A percentile compares a stretch with the other conserved stretches of the same genome.
Conservation (phyloP, 2,329 filamentous ascomycete species). For the Neonectria sp. region DNA sequence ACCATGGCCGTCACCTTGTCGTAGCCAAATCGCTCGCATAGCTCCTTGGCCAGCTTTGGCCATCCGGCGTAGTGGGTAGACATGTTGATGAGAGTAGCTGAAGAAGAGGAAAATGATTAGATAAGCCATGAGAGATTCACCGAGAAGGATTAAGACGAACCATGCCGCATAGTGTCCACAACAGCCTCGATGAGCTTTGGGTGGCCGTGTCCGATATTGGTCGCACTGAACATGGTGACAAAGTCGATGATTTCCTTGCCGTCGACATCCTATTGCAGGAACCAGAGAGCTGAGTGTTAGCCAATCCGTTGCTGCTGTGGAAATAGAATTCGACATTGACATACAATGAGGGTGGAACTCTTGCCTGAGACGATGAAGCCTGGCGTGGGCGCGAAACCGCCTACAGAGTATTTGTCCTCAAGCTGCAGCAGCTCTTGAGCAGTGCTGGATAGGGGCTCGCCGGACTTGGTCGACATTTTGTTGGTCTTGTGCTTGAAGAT, state of each 20-base stretch:
- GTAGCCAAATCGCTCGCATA: slow-evolving; percentile 32
- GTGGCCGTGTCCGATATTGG: slow-evolving; percentile 33
- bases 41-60: slow-evolving; percentile 30
- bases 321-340: not conserved
- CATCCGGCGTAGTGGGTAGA: slow-evolving; percentile 25
- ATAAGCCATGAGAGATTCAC: not conserved
- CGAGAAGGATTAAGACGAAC: too few species aligned
- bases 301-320: too few species aligned
- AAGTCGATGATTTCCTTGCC: slow-evolving; percentile 32
- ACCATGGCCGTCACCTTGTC: slow-evolving; percentile 36
- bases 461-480: slow-evolving; percentile 25
- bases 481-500: too few species aligned
- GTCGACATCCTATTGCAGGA: slow-evolving; percentile 22
- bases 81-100: slow-evolving; percentile 34
- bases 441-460: not conserved
- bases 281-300: too few species aligned
- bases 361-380: slow-evolving; percentile 31
- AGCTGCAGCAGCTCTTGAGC: not conserved
- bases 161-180: slow-evolving; percentile 22
- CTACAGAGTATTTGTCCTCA: slow-evolving; percentile 27
- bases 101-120: not conserved
- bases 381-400: slow-evolving; percentile 22
- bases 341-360: slow-evolving; percentile 26
- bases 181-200: slow-evolving; percentile 27
- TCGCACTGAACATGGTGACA: slow-evolving; percentile 32